Evolutionary conservation across 257 asterid genomes (phyloP), one percentile per base, ranked within the genome.

Genomic region (Thymus mandschuricus): DNA sequence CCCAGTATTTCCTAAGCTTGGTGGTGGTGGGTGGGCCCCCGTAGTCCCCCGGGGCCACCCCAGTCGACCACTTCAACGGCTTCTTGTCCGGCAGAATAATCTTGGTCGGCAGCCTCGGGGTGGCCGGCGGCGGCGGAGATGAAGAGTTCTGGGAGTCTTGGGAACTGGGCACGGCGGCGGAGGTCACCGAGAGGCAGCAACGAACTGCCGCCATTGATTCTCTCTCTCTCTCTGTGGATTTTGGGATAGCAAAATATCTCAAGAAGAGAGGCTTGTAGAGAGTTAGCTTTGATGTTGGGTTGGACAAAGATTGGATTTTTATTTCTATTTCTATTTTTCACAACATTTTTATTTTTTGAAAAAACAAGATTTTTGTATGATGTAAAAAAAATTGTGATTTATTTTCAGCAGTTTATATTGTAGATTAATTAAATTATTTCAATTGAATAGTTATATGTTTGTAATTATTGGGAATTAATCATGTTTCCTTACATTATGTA

Each of bases 1-100:
- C 97, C 97, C 96, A 94, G 77, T 88, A 91, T 65, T 91, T 94
- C 73, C 97, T 74, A 80, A 88, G 96, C 95, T 88, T 94, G 78
- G 97, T 54, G 68, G 93, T 84, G 57, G 92, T 82, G 34, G 97
- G 95, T 57, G 99, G 96, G 75, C 97, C 97, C 10, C 96, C 99
- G 35, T 90, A 91, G 12, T 91, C 99, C 66, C 97, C 99, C 2
- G 97, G 98, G 8, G 90, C 92, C 31, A 84, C 89, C 44, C 97
- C 99, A 6, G 96, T 88, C 8, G 97, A 89, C 97, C 96, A 91
- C 82, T 91, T 94, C 91, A 75, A 13, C 1, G 97, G 93, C 82
- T 91, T 94, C 84, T 88, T 89, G 34, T 82, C 78, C 1, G 99
- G 99, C 66, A 94, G 81, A 50, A 91, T 76, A 61, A 94, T 78